phyloP scores from a whole-genome alignment of 371 early-diverging fungal genomes.

The Lichtheimia ramosa region DNA sequence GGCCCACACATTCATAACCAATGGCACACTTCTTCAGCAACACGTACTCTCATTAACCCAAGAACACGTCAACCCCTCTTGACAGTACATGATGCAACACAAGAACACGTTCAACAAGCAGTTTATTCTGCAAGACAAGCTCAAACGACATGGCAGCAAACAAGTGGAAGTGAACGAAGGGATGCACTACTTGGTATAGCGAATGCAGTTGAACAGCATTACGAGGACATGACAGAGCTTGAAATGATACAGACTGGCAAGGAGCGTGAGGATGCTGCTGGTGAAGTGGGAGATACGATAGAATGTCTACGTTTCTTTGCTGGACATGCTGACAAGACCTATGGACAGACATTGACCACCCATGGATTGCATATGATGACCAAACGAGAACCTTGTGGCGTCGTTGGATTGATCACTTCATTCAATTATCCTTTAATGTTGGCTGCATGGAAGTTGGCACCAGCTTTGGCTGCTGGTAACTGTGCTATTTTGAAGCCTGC shows the following conservation, averaged over 20 bases:
- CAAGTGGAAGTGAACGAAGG: conserved; percentile 43
- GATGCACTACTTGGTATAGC: conserved; percentile 70
- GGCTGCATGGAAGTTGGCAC: conserved; percentile 83
- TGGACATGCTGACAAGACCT: conserved; percentile 75
- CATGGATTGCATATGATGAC: conserved; percentile 51
- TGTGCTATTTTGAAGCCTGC: conserved; percentile 43
- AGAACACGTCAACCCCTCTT: conserved; percentile 11
- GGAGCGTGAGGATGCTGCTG: conserved; percentile 56
- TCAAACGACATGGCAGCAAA: conserved; percentile 11
- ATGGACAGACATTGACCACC: conserved; percentile 22
- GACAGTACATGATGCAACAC: conserved; percentile 13
- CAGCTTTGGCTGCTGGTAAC: conserved; percentile 71
- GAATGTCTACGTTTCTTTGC: conserved; percentile 76
- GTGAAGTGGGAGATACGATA: conserved; percentile 58
- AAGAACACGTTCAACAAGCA: conserved; percentile 6
- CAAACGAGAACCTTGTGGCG: conserved; percentile 72
- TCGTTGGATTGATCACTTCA: conserved; percentile 51
- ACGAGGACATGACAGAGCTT: conserved; percentile 64
- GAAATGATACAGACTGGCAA: conserved; percentile 89
- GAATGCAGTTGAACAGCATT: conserved; percentile 50
- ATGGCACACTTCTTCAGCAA: conserved; percentile 4
- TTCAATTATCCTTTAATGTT: conserved; percentile 45
- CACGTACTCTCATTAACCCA: conserved; percentile 14
- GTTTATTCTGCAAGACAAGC: conserved; percentile 8
- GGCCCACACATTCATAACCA: conserved; percentile 15